Conservation (phyloP, 805 yeast species). For the Candida patagonica region DNA sequence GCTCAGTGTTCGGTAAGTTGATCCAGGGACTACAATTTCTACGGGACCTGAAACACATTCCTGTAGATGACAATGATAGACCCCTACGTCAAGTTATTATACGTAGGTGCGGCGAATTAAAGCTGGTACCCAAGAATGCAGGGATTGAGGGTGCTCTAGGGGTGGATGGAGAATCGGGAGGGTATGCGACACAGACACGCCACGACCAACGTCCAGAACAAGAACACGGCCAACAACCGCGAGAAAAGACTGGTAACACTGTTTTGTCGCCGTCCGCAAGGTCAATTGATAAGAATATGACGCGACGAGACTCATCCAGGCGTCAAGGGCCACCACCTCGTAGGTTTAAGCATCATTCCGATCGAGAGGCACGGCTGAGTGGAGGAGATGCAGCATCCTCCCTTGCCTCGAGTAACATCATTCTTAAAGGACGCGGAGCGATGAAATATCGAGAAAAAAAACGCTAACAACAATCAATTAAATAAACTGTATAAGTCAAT, state of each 20-base stretch:
- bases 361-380: background rate
- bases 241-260: too few species aligned
- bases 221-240: too few species aligned
- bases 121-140: too few species aligned
- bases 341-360: too few species aligned
- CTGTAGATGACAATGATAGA: slow-evolving; percentile 14
- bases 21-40: slow-evolving; percentile 14
- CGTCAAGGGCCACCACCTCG: too few species aligned
- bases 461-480: too few species aligned
- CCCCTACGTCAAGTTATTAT: slow-evolving; percentile 17
- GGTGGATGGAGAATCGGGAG: too few species aligned
- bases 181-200: background rate
- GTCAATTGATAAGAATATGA: too few species aligned
- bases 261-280: too few species aligned
- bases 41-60: slow-evolving; percentile 8
- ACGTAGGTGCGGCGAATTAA: slow-evolving; percentile 13
- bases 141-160: too few species aligned
- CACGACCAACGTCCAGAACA: background rate
- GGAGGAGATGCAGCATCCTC: background rate
- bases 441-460: slow-evolving; percentile 15
- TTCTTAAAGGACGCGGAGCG: slow-evolving; percentile 15
- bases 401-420: background rate
- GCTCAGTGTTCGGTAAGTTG: slow-evolving; percentile 15
- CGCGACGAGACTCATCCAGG: too few species aligned
- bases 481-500: too few species aligned